Base-by-base conservation (phyloP, 2,329 filamentous ascomycete species). In the Trematosphaeria pertusa region DNA sequence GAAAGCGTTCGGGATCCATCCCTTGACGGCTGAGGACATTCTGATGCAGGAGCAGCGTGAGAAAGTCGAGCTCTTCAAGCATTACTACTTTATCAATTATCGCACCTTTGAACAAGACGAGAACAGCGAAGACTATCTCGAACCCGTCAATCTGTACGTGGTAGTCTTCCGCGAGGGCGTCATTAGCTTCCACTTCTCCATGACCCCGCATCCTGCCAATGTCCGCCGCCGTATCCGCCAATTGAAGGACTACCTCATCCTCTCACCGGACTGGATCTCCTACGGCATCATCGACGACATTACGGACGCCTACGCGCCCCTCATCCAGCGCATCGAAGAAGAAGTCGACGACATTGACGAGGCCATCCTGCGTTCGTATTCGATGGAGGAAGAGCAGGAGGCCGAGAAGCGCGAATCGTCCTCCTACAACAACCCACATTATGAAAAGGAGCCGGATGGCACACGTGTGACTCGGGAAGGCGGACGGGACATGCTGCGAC, bases 1-100 rank as follows among this genome's bases (percentile, higher is more conserved):
- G 21, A 96, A 95, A 66, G 83, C 94, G 0, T 99, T 99, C 67
- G 91, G 91, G 12, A 97, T 99, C 50, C 94, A 99, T 74, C 92
- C 94, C 0, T 77, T 99, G 48, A 99, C 94, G 0, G 87, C 91
- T 1, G 94, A 99, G 72, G 94, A 99, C 68, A 97, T 99, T 62
- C 87, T 97, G 82, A 87, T 97, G 78, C 91, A 97, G 70, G 94
- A 99, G 75, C 89, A 92, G 31, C 92, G 94, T 17, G 94, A 99
- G 68, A 99, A 99, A 75, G 94, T 99, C 0, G 94, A 99, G 71
- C 81, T 99, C 1, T 99, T 99, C 78, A 87, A 90, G 24, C 89
- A 96, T 69, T 99, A 99, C 75, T 99, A 99, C 73, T 97, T 99
- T 64, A 90, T 99, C 75, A 97, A 96, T 71, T 99, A 99, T 72